These are phyloP conservation scores for Auxenochlorella protothecoides DNA, from an alignment of 139 green algal species.

Conservation along the genomic window DNA sequence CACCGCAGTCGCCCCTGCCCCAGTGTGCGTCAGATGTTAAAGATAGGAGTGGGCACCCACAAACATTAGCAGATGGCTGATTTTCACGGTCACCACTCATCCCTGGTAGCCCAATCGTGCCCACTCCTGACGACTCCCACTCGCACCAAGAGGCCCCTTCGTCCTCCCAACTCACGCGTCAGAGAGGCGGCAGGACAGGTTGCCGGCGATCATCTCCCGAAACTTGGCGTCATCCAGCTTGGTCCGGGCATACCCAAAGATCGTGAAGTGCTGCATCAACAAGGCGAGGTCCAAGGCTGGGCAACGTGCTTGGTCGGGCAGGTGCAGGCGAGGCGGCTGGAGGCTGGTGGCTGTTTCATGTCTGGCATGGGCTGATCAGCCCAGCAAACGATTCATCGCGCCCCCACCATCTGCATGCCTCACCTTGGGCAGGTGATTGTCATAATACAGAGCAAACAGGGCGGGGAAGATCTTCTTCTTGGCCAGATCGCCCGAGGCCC, in stretches of 20 bases:
- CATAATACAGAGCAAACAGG: constrained; percentile 91
- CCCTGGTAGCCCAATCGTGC: too few relatives aligned
- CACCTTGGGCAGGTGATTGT: constrained; percentile 72
- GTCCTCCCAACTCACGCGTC: constrained; percentile 7
- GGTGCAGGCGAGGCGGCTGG: too few relatives aligned
- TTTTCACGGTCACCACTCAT: too few relatives aligned
- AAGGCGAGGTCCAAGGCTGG: not conserved
- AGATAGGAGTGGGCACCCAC: too few relatives aligned
- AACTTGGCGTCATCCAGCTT: constrained; percentile 87
- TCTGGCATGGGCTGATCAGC: too few relatives aligned
- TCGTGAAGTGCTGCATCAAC: constrained; percentile 64
- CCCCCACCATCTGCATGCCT: not conserved
- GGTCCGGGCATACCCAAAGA: constrained; percentile 88
- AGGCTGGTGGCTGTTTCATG: too few relatives aligned
- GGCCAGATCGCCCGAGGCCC: constrained; percentile 90
- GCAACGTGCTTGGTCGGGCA: not conserved
- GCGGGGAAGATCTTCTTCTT: constrained; percentile 99
- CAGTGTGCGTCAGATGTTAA: not conserved
- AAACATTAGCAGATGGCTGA: too few relatives aligned
- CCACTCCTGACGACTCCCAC: too few relatives aligned
- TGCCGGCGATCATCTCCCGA: constrained; percentile 62
- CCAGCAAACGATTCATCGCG: not conserved
- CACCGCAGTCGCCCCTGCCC: constrained; percentile 54
- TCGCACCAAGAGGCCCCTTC: not conserved
- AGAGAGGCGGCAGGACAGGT: constrained; percentile 60